Evolutionary conservation across 2,329 filamentous ascomycete genomes (phyloP), one percentile per base, ranked within the genome.

Genomic region (Xylariales sp.): DNA sequence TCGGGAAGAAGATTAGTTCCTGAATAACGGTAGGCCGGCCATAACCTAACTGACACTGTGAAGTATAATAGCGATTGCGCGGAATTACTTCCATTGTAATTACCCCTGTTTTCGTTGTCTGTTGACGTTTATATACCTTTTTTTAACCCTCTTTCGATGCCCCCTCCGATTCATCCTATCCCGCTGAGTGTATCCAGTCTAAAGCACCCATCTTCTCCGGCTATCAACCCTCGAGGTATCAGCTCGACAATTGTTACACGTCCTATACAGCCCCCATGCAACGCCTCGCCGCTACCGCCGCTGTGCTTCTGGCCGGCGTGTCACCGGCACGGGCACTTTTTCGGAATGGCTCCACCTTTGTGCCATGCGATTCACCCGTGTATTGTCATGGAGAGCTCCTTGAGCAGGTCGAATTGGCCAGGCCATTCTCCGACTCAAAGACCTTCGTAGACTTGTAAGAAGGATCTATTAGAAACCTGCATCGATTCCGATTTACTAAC

Each of bases 371-470:
- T 75, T 91, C 89, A 8, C 85, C 87, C 16, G 82, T 91, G 23
- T 92, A 91, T 78, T 92, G 90, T 75, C 84, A 89, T 70, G 90
- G 90, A 55, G 86, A 90, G 0, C 83, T 91, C 12, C 82, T 92
- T 2, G 82, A 84, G 67, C 83, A 87, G 69, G 85, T 92, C 55
- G 84, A 91, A 79, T 81, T 91, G 9, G 89, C 89, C 2, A 81
- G 81, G 30, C 89, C 89, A 0, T 91, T 91, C 71, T 79, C 82
- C 14, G 90, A 91, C 79, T 91, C 89, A 67, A 92, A 91, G 82
- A 91, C 89, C 0, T 91, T 91, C 75, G 90, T 91, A 50, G 90
- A 92, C 75, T 88, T 91, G 87, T 88, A 80, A 80, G 82, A 79
- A 28, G 23, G 7, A n/a, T 34, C 6, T 6, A 7, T 5, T 60